Evolutionary conservation across 331 rosid species (phyloP), one percentile per base, ranked within the genome.

Genomic region (Cucumis variabilis): DNA sequence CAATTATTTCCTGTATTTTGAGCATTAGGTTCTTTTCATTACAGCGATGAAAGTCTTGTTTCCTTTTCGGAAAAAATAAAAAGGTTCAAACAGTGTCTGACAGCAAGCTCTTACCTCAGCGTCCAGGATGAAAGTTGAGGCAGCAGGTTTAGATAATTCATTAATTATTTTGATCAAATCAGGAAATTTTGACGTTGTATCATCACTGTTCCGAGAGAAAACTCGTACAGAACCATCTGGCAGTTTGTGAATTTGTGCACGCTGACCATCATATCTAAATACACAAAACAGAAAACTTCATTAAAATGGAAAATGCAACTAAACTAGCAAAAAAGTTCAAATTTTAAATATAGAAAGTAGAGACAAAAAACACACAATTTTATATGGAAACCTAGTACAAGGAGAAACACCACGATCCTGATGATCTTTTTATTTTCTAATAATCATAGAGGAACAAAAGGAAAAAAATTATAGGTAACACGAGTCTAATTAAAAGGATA

Each of bases 181-280:
- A 71, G 98, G 99, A 92, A 95, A 96, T 91, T 93, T 96, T 37
- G 91, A 91, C 69, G 98, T 93, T 41, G 98, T 88, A 90, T 96
- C 98, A 53, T 95, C 98, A 86, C 99, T 97, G 86, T 96, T 96
- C 91, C 99, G 93, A 23, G 99, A 95, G 91, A 92, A 96, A 78
- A 93, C 89, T 33, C 77, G 92, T 86, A 95, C 19, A 9, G 98
- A 92, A 78, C 98, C 99, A 92, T 95, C 96, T 81, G 28, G 89
- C 90, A 93, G 89, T 91, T 89, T 96, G 91, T 96, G 99, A 93
- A 96, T 92, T 92, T 96, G 99, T 62, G 98, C 99, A 85, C 99
- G 96, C 92, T 96, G 99, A 58, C 99, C 99, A 91, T 96, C 99
- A 87, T 96, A 96, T 89, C 99, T 96, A 89, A 84, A 89, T 82